These are phyloP conservation scores for Piloderma croceum DNA, from an alignment of 768 basidiomycete species.

Conservation along the genomic window DNA sequence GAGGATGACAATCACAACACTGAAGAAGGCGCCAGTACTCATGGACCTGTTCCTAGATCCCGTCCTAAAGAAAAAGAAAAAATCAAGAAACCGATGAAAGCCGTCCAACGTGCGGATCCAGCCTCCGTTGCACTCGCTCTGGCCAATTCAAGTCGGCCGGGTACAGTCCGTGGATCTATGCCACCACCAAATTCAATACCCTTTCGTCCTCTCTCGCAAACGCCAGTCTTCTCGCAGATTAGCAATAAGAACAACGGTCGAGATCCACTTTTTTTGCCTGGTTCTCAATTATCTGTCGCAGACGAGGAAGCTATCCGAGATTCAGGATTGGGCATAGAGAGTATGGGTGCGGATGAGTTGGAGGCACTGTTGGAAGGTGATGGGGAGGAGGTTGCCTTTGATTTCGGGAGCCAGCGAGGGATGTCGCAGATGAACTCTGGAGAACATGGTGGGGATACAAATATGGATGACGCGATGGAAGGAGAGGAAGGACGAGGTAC, in stretches of 20 bases:
- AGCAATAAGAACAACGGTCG: background rate
- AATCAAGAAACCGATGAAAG: constrained; percentile 32
- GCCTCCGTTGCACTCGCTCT: constrained; percentile 8
- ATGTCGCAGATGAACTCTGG: background rate
- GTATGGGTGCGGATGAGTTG: constrained; percentile 60
- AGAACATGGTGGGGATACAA: constrained; percentile 4
- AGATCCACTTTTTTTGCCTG: constrained; percentile 30
- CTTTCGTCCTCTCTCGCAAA: constrained; percentile 32
- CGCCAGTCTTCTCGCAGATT: constrained; percentile 26
- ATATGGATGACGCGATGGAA: background rate
- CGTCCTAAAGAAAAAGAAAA: constrained; percentile 13
- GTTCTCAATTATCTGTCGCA: constrained; percentile 55
- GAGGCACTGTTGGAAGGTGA: constrained; percentile 36
- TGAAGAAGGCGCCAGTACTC: constrained; percentile 51
- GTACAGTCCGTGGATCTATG: constrained; percentile 7
- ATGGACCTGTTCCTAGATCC: constrained; percentile 33
- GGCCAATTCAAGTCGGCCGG: constrained; percentile 10
- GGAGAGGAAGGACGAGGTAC: constrained; percentile 18
- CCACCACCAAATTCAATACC: constrained; percentile 20
- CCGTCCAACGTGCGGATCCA: constrained; percentile 26
- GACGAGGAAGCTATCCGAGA: constrained; percentile 48
- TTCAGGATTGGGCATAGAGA: constrained; percentile 62
- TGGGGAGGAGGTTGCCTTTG: constrained; percentile 28
- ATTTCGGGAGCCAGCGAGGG: constrained; percentile 3
- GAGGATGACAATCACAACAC: constrained; percentile 34